Percentiles rank a stretch among this genome's conserved stretches.
phyloP scores from a whole-genome alignment of 768 basidiomycete species.

The Gymnopilus dilepis region DNA sequence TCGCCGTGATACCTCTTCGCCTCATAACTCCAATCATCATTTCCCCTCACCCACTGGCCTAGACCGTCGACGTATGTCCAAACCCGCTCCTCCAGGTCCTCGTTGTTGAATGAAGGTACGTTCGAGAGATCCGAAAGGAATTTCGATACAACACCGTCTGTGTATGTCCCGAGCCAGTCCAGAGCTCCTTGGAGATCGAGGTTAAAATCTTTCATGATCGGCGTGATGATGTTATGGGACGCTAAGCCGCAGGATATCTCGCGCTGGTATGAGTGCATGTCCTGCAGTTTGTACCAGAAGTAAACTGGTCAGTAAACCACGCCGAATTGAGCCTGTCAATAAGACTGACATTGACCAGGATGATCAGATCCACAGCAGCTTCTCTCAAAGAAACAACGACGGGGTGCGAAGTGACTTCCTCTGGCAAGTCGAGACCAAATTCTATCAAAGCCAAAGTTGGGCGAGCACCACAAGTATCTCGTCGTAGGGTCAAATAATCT shows the following conservation, averaged over 20 bases:
- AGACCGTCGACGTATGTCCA: slow-evolving; percentile 42
- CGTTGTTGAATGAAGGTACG: slow-evolving; percentile 41
- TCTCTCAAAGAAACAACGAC: slow-evolving; percentile 49
- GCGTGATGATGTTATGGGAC: slow-evolving; percentile 45
- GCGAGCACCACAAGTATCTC: slow-evolving; percentile 58
- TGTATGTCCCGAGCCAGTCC: slow-evolving; percentile 39
- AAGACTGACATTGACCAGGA: slow-evolving; percentile 33
- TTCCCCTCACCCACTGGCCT: slow-evolving; percentile 44
- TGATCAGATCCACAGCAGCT: slow-evolving; percentile 56
- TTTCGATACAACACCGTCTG: slow-evolving; percentile 32
- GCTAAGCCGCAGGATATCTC: slow-evolving; percentile 46
- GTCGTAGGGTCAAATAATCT: slow-evolving; percentile 56
- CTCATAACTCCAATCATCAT: slow-evolving; percentile 51
- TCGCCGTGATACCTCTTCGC: slow-evolving; percentile 38
- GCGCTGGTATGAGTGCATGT: slow-evolving; percentile 45
- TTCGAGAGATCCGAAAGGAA: slow-evolving; percentile 35
- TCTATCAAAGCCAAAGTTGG: slow-evolving; percentile 58
- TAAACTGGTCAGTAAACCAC: neutral
- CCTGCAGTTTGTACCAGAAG: slow-evolving; percentile 29
- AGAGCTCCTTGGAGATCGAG: slow-evolving; percentile 42
- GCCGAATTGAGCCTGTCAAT: slow-evolving; percentile 8
- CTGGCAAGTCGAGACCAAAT: slow-evolving; percentile 60
- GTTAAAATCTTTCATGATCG: slow-evolving; percentile 43
- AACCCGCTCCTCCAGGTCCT: slow-evolving; percentile 37
- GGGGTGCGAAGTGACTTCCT: slow-evolving; percentile 58